Percentiles rank a stretch among this genome's conserved stretches.
Evolutionary conservation across 305 asterid genomes (phyloP).

Genomic region (Caryopteris hybrid): DNA sequence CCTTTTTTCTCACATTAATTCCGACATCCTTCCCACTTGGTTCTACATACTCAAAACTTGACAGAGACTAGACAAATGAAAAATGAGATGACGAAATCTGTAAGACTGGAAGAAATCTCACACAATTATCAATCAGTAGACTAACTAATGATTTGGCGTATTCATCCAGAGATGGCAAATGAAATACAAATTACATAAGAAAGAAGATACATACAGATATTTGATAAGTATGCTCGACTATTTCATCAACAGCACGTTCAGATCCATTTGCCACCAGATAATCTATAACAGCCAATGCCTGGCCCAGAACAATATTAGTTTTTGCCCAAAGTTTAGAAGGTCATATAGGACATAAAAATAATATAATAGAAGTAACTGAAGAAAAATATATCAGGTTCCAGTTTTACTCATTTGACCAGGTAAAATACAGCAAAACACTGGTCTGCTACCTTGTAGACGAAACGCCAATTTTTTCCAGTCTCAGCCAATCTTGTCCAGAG

Average conservation of each 20-base stretch:
- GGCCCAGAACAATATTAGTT: constrained; percentile 17
- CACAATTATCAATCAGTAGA: not conserved
- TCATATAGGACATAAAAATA: not conserved
- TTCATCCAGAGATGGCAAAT: too few relatives aligned
- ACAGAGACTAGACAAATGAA: constrained; percentile 53
- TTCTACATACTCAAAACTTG: constrained; percentile 90
- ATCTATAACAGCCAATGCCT: constrained; percentile 94
- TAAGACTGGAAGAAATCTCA: not conserved
- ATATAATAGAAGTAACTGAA: not conserved
- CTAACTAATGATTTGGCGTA: not conserved
- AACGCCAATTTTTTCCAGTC: constrained; percentile 90
- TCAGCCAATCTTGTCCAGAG: constrained; percentile 92
- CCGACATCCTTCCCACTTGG: constrained; percentile 95
- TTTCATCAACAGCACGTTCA: constrained; percentile 94
- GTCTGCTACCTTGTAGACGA: constrained; percentile 77
- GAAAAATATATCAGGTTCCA: not conserved
- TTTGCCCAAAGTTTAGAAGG: not conserved
- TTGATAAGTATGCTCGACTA: constrained; percentile 88
- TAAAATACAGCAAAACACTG: constrained; percentile 1
- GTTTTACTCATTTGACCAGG: constrained; percentile 8
- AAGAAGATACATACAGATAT: constrained; percentile 67
- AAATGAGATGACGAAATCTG: constrained; percentile 14
- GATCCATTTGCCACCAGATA: constrained; percentile 97
- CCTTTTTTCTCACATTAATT: constrained; percentile 87
- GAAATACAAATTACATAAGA: too few relatives aligned